Base-by-base conservation (phyloP, 2,329 filamentous ascomycete species). In the Diaporthe aspalathi region DNA sequence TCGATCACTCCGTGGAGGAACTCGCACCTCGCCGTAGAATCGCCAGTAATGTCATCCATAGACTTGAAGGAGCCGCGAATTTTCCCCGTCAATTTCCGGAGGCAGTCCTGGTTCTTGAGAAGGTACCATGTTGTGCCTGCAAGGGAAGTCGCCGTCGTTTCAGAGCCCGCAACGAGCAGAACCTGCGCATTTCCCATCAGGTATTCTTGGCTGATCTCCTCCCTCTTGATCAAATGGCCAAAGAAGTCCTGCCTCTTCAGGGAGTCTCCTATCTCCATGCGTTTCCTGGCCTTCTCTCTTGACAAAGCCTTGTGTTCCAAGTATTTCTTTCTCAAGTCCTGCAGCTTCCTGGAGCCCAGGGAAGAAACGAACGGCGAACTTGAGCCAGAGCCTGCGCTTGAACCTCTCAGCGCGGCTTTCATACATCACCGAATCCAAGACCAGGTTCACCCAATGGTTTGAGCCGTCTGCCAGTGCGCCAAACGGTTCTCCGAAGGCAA, bases 41-140 rank as follows among this genome's bases (percentile, higher is more conserved):
- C 70, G 1, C 65, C 56, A 20, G 75, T 79, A 56, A 87, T 85
- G 5, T 85, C 81, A 0, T 78, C 76, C 29, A 81, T 77, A 0
- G 57, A 73, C 0, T 69, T 67, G 70, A 85, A 86, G 0, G 77
- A 49, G 0, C 76, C 74, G 0, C 83, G 82, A 0, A 87, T 77
- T 75, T 87, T 85, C 0, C 78, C 20, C 1, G 74, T 75, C 12
- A 85, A 53, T 43, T 75, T 81, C 9, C 76, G 56, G 8, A 79
- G 71, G 7, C 66, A 68, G 0, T 75, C 43, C 2, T 76, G 78
- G 40, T 80, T 77, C 5, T 72, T 72, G 52, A 80, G 67, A 20
- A 81, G 43, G 1, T 76, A 68, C 63, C 70, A 73, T 6, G 54
- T 73, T 8, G 53, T 54, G 2, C 67, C 70, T 16, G 57, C 40